A percentile compares a stretch with the other conserved stretches of the same genome.
Conservation (phyloP, 257 asterid species). For the Schizonepeta tenuifolia region DNA sequence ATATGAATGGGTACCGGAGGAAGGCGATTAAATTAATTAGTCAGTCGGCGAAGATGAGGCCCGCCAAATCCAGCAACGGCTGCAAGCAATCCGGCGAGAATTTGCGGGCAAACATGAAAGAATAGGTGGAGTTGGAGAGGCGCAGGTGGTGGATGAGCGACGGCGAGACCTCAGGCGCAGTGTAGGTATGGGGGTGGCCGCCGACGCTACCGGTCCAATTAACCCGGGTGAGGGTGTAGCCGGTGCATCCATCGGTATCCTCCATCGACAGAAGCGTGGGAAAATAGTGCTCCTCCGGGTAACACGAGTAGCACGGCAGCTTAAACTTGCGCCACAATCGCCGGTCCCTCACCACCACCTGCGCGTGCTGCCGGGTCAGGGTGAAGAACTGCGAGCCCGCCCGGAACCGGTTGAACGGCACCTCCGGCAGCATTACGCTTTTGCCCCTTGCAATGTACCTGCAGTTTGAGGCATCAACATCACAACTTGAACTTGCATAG, state of each 20-base stretch:
- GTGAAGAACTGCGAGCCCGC: conserved; percentile 78
- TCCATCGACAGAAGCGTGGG: conserved; percentile 82
- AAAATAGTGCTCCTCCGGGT: conserved; percentile 84
- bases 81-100: conserved; percentile 78
- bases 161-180: conserved; percentile 53
- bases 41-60: conserved; percentile 59
- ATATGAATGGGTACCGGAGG: too few species aligned
- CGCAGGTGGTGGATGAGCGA: conserved; percentile 50
- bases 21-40: too few species aligned
- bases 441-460: conserved; percentile 67
- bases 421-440: conserved; percentile 63
- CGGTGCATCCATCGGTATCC: conserved; percentile 68
- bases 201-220: conserved; percentile 67
- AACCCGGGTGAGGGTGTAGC: conserved; percentile 70
- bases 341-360: conserved; percentile 57
- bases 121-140: conserved; percentile 47
- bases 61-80: conserved; percentile 57
- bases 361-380: conserved; percentile 55
- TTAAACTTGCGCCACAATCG: conserved; percentile 70
- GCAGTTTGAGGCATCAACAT: too few species aligned
- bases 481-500: too few species aligned
- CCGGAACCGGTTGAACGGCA: conserved; percentile 55
- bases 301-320: conserved; percentile 66
- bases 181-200: conserved; percentile 76
- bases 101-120: conserved; percentile 70